Evolutionary conservation across 305 asterid genomes (phyloP).

Genomic region (Striga hermonthica): DNA sequence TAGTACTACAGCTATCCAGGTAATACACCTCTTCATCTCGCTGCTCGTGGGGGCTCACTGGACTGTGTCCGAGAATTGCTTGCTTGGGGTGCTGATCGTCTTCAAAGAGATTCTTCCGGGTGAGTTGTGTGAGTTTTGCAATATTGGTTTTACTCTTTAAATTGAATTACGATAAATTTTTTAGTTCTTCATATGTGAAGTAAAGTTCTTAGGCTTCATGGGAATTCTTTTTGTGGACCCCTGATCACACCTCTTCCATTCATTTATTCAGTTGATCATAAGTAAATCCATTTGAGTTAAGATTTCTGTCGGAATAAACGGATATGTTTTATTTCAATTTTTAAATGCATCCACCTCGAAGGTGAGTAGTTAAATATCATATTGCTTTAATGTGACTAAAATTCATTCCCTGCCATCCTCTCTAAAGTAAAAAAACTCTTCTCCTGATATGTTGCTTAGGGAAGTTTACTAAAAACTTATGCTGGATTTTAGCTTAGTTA

Average conservation of each 20-base stretch:
- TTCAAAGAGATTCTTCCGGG: conserved; percentile 77
- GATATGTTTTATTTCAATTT: background rate
- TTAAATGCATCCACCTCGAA: no score
- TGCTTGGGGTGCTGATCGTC: conserved; percentile 85
- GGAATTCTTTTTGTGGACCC: background rate
- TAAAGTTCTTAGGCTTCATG: background rate
- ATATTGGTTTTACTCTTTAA: background rate
- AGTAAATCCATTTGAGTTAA: conserved; percentile 8
- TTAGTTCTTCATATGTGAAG: background rate
- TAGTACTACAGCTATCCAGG: conserved; percentile 59
- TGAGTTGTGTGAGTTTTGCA: conserved; percentile 31
- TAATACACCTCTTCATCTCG: conserved; percentile 81
- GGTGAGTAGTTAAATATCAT: no score
- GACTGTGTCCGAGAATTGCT: conserved; percentile 82
- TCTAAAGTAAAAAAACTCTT: no score
- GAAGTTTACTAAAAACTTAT: no score
- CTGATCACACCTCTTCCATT: background rate
- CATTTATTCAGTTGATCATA: background rate
- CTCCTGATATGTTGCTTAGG: no score
- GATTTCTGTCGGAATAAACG: background rate
- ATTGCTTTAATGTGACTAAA: no score
- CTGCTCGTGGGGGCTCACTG: conserved; percentile 85
- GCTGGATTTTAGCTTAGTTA: no score
- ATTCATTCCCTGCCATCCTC: no score
- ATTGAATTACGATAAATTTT: conserved; percentile 4